phyloP scores from a whole-genome alignment of 148 eudicot species.

The Amaranthus cruentus region DNA sequence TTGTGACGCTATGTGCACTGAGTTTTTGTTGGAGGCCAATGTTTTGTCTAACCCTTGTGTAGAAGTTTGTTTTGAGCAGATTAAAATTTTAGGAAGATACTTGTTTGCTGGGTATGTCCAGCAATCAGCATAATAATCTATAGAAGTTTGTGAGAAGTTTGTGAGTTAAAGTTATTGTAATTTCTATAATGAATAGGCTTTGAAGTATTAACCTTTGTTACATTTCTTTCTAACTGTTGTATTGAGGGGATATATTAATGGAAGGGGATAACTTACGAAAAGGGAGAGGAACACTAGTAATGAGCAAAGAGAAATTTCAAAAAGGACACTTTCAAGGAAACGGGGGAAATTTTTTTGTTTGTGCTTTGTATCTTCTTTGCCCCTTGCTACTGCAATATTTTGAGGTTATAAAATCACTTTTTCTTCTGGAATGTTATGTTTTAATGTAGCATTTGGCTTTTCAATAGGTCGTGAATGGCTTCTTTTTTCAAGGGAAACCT shows the following conservation, averaged over 20 bases:
- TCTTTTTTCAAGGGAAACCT: conserved; percentile 72
- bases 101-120: too few relatives aligned
- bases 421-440: not conserved
- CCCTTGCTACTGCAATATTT: not conserved
- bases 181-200: not conserved
- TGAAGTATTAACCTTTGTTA: not conserved
- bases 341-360: not conserved
- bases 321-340: not conserved
- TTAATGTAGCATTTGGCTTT: conserved; percentile 1
- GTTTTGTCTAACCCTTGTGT: not conserved
- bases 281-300: not conserved
- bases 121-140: too few relatives aligned
- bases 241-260: not conserved
- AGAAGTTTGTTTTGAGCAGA: not conserved
- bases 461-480: conserved; percentile 88
- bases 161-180: not conserved
- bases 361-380: not conserved
- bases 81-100: too few relatives aligned
- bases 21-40: not conserved
- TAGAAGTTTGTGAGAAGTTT: too few relatives aligned
- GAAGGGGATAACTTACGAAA: not conserved
- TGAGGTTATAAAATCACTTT: not conserved
- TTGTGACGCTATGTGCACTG: not conserved
- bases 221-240: not conserved
- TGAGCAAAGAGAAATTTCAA: not conserved